These are phyloP conservation scores for Anisogramma anomala DNA, from an alignment of 2,329 filamentous ascomycete species.

Conservation along the genomic window DNA sequence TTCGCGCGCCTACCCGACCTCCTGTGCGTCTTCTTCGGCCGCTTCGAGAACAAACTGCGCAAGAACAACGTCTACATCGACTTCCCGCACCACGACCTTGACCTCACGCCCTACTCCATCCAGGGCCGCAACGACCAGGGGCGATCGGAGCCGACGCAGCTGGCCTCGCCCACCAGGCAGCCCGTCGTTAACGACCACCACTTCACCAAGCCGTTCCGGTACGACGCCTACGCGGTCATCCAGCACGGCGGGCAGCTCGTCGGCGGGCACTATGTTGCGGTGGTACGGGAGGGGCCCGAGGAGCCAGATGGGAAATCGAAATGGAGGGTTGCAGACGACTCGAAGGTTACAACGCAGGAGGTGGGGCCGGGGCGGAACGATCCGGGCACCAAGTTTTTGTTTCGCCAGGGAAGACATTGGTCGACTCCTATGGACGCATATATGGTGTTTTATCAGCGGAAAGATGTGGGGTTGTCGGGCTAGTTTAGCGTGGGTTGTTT, in stretches of 20 bases:
- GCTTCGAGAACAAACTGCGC: conserved; percentile 32
- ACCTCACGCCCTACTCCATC: conserved; percentile 36
- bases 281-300: conserved; percentile 44
- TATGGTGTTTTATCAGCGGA: conserved; percentile 30
- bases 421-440: conserved; percentile 32
- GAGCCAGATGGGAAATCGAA: conserved; percentile 24
- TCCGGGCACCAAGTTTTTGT: conserved; percentile 28
- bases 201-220: conserved; percentile 50
- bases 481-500: not conserved
- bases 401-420: conserved; percentile 20
- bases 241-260: conserved; percentile 61
- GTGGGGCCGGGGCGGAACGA: conserved; percentile 27
- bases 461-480: conserved; percentile 7
- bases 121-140: conserved; percentile 20
- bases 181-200: conserved; percentile 27
- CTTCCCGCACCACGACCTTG: conserved; percentile 64
- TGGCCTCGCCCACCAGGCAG: conserved; percentile 15
- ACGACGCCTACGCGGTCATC: conserved; percentile 79
- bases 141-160: conserved; percentile 3
- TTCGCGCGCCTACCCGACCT: conserved; percentile 70
- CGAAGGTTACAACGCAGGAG: conserved; percentile 28
- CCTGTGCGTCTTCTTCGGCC: conserved; percentile 66
- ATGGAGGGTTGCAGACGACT: conserved; percentile 42
- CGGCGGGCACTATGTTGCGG: conserved; percentile 70
- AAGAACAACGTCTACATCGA: conserved; percentile 64